Base-by-base conservation (phyloP, 202 grass and related monocot species). In the Elaeis oleifera region DNA sequence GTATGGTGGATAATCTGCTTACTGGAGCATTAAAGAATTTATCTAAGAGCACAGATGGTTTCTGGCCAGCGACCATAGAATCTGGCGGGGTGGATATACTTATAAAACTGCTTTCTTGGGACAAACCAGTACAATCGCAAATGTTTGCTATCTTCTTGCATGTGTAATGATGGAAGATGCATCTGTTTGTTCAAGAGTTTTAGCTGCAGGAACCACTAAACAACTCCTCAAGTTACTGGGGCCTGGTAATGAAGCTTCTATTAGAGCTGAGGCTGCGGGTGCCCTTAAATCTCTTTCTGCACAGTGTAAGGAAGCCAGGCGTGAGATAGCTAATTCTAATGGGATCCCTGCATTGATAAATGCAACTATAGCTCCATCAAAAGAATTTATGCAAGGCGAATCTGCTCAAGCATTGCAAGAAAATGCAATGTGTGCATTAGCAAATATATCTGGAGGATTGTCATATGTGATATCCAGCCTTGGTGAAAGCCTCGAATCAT, bases 381-480 rank as follows among this genome's bases (percentile, higher is more conserved):
- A 99, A 70, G 95, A 99, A 82, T 99, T 94, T 76, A 99, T 99
- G 95, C 95, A 99, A 73, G 95, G 95, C 31, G 95, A 99, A 85
- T 94, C 88, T 76, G 95, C 95, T 63, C 88, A 99, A 63, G 88
- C 88, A 53, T 78, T 99, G 72, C 95, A 99, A 71, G 95, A 94
- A 78, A 99, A 99, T 84, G 95, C 95, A 4, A 99, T 99, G 95
- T 88, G 95, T 80, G 95, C 95, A 78, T 72, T 99, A 32, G 95
- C 95, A 77, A 99, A 94, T 80, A 94, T 99, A 82, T 99, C 95
- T 71, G 95, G 95, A 63, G 95, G 95, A 49, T 71, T 99, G 54
- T 99, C 95, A 63, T 90, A 84, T 87, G 95, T 99, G 56, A 99
- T 99, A 56, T 82, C 85, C 79, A 99, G 95, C 77, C 78, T 99